phyloP scores from a whole-genome alignment of 441 rosid species.

The Adansonia grandidieri region DNA sequence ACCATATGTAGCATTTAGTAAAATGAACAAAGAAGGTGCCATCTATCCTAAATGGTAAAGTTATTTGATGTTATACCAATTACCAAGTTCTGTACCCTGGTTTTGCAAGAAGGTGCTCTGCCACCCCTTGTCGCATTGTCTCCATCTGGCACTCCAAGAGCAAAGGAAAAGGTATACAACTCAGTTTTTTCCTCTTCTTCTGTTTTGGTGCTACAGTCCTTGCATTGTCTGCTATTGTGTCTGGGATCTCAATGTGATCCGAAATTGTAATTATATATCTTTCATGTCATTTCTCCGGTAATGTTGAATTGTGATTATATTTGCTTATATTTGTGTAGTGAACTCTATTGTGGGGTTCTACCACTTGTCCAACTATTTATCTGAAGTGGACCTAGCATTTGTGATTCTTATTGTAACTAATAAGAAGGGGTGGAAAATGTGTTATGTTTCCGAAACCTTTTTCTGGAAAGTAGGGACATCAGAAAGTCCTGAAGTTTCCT shows the following conservation, averaged over 20 bases:
- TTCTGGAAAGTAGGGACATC: slow-evolving; percentile 5
- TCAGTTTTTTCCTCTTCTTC: not conserved
- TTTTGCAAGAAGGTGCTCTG: slow-evolving; percentile 96
- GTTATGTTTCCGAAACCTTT: not conserved
- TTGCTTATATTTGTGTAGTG: not conserved
- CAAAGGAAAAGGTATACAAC: slow-evolving; percentile 81
- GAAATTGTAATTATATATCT: not conserved
- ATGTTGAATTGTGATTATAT: slow-evolving; percentile 5
- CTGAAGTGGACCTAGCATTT: not conserved
- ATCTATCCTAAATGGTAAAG: not conserved
- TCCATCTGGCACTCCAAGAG: slow-evolving; percentile 85
- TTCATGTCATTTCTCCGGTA: not conserved
- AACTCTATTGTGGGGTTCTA: not conserved
- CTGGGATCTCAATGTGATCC: not conserved
- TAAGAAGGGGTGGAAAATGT: not conserved
- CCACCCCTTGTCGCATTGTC: slow-evolving; percentile 94
- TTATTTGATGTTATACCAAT: not conserved
- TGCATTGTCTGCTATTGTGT: not conserved
- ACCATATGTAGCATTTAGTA: not conserved
- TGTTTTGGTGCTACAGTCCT: slow-evolving; percentile 2
- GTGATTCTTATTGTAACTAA: not conserved
- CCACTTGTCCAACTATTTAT: not conserved
- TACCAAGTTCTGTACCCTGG: slow-evolving; percentile 72
- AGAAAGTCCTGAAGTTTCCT: not conserved
- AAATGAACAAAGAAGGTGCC: not conserved